phyloP scores from a whole-genome alignment of 768 basidiomycete species.

The Rossbeevera mucosa region DNA sequence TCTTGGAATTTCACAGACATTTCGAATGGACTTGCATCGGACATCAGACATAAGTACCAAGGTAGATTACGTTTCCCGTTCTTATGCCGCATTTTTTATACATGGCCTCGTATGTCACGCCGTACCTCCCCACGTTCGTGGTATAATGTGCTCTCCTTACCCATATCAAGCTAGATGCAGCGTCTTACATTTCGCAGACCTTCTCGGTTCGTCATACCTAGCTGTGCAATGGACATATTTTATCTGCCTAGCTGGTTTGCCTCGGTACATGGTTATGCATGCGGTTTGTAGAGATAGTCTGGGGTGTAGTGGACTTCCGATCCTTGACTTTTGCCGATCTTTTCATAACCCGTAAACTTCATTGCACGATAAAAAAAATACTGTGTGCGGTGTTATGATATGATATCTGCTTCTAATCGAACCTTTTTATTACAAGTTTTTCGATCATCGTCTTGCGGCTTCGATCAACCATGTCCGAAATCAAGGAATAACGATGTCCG shows the following conservation, averaged over 20 bases:
- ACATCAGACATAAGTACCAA: constrained; percentile 27
- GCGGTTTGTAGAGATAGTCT: background rate
- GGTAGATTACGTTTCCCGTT: constrained; percentile 22
- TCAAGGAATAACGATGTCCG: background rate
- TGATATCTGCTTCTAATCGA: background rate
- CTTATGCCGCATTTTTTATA: constrained; percentile 22
- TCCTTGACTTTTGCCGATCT: background rate
- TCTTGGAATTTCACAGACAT: constrained; percentile 22
- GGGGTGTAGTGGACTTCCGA: background rate
- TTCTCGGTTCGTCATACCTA: background rate
- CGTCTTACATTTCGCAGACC: background rate
- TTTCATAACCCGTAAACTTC: background rate
- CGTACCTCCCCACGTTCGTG: constrained; percentile 12
- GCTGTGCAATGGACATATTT: background rate
- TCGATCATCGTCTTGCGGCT: background rate
- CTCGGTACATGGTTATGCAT: background rate
- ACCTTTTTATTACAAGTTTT: background rate
- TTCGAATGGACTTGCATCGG: constrained; percentile 27
- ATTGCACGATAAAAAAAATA: background rate
- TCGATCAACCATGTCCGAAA: background rate
- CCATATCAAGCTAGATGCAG: constrained; percentile 2
- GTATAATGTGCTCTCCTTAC: constrained; percentile 21
- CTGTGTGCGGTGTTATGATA: background rate
- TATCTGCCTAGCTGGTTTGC: background rate
- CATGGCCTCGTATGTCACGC: constrained; percentile 12